Evolutionary conservation across 768 basidiomycete genomes (phyloP).

Genomic region (Bullera alba): DNA sequence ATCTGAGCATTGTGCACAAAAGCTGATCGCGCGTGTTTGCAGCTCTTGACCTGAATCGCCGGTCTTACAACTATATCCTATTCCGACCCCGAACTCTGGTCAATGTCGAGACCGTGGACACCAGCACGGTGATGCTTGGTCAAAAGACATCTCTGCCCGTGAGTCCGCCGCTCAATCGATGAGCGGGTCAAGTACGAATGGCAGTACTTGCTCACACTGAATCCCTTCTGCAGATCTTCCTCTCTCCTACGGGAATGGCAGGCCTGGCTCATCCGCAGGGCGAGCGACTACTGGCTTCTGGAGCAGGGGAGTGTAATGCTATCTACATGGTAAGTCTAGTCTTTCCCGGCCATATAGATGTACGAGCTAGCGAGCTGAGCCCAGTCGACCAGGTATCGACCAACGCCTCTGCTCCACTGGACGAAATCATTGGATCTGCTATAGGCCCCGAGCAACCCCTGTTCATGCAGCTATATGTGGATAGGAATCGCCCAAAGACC

Average conservation of each 20-base stretch:
- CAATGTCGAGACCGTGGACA: slow-evolving; percentile 43
- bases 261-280: slow-evolving; percentile 46
- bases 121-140: slow-evolving; percentile 42
- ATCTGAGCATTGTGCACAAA: neutral
- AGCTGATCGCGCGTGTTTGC: neutral
- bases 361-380: neutral
- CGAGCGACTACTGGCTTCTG: slow-evolving; percentile 42
- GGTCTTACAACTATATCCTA: slow-evolving; percentile 39
- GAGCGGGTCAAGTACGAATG: neutral
- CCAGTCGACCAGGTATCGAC: slow-evolving; percentile 43
- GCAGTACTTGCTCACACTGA: neutral
- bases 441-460: slow-evolving; percentile 32
- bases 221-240: slow-evolving; percentile 35
- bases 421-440: slow-evolving; percentile 33
- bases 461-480: slow-evolving; percentile 48
- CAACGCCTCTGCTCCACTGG: slow-evolving; percentile 45
- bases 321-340: slow-evolving; percentile 34
- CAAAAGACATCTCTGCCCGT: slow-evolving; percentile 39
- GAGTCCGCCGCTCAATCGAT: neutral
- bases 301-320: slow-evolving; percentile 35
- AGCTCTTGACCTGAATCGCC: slow-evolving; percentile 35
- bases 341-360: neutral
- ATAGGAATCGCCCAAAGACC: slow-evolving; percentile 40
- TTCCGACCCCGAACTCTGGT: slow-evolving; percentile 45
- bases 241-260: slow-evolving; percentile 48